A percentile compares a stretch with the other conserved stretches of the same genome.
phyloP scores from a whole-genome alignment of 345 rosid species.

The Laguncularia racemosa region DNA sequence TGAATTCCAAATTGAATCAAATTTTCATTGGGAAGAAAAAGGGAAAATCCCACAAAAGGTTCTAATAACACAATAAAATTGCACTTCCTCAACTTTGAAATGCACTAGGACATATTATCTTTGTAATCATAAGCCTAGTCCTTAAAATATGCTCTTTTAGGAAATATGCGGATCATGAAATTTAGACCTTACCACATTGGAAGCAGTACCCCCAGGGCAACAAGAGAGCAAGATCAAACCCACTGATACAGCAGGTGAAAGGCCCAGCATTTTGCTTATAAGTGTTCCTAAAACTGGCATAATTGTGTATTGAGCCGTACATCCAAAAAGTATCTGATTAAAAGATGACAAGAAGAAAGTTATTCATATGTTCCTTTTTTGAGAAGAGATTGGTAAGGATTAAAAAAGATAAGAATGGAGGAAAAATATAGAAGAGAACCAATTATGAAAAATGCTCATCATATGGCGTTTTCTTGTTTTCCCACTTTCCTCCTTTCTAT shows the following conservation, averaged over 20 bases:
- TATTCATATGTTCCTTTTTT: too few species aligned
- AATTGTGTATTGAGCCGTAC: conserved; percentile 50
- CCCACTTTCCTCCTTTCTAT: too few species aligned
- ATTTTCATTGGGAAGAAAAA: too few species aligned
- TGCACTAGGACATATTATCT: background rate
- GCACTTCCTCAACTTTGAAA: too few species aligned
- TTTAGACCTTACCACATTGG: conserved; percentile 50
- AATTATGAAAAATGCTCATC: too few species aligned
- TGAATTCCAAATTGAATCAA: too few species aligned
- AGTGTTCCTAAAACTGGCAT: conserved; percentile 44
- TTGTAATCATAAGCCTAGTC: background rate
- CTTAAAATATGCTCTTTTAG: background rate
- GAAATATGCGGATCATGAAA: conserved; percentile 4
- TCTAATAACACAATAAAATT: too few species aligned
- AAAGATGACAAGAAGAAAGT: background rate
- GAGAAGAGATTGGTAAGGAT: too few species aligned
- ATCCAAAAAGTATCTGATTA: conserved; percentile 60
- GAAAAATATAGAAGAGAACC: too few species aligned
- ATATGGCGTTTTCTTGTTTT: too few species aligned
- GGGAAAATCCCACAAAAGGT: too few species aligned
- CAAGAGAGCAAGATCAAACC: conserved; percentile 57
- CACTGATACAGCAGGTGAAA: conserved; percentile 53
- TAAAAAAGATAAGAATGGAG: too few species aligned
- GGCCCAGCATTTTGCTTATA: conserved; percentile 45
- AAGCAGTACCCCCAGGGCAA: conserved; percentile 71